These are phyloP conservation scores for Candida dendrica DNA, from an alignment of 805 yeast genomes.

Conservation along the genomic window DNA sequence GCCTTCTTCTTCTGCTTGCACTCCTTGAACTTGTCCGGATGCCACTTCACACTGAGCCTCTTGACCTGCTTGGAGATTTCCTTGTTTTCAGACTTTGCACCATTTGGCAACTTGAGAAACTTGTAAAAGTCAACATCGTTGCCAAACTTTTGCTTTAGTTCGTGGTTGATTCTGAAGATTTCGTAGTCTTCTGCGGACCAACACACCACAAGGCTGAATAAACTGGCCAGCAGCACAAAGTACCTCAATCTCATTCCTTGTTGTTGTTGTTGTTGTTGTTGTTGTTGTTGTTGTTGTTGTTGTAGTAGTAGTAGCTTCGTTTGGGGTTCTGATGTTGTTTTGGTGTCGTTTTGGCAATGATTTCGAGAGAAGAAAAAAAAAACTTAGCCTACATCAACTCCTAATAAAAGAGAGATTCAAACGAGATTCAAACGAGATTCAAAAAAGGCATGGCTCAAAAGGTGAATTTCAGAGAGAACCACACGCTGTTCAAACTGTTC, in stretches of 20 bases:
- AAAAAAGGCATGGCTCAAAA: constrained; percentile 10
- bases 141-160: constrained; percentile 58
- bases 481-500: constrained; percentile 3
- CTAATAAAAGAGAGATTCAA: no score
- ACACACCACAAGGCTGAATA: constrained; percentile 23
- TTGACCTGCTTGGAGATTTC: constrained; percentile 64
- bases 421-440: no score
- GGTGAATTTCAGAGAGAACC: constrained; percentile 11
- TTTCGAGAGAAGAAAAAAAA: no score
- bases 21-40: constrained; percentile 71
- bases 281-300: no score
- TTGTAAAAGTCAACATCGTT: constrained; percentile 35
- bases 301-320: no score
- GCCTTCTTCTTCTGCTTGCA: constrained; percentile 42
- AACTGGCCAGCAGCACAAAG: constrained; percentile 10
- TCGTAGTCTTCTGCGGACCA: constrained; percentile 74
- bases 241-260: constrained; percentile 11
- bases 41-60: constrained; percentile 61
- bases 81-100: constrained; percentile 36
- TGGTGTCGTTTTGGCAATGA: no score
- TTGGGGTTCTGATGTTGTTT: no score
- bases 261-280: no score
- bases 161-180: constrained; percentile 66
- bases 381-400: background rate
- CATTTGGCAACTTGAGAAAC: constrained; percentile 16